Evolutionary conservation across 805 yeast species (phyloP).

Genomic region (Pichia cabralensis): DNA sequence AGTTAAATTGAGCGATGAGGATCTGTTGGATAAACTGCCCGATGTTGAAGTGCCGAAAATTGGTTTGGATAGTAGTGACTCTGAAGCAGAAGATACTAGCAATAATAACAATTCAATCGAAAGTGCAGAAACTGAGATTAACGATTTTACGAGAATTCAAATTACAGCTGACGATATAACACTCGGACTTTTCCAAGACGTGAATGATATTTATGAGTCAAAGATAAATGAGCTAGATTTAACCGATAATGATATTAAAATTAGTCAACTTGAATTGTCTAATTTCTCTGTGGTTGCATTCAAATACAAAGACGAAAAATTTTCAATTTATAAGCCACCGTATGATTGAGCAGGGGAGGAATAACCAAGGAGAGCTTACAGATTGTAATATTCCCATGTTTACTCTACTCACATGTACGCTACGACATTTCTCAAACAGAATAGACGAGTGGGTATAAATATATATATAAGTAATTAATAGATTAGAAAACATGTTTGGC

Average conservation of each 20-base stretch:
- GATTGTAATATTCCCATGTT: too few relatives aligned
- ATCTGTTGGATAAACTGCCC: conserved; percentile 23
- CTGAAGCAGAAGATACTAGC: conserved; percentile 14
- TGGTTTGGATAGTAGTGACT: conserved; percentile 3
- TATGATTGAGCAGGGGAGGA: neutral
- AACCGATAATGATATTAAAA: conserved; percentile 19
- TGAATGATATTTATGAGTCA: conserved; percentile 14
- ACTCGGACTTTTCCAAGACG: conserved; percentile 35
- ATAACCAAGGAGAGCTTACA: too few relatives aligned
- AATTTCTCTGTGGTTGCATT: conserved; percentile 37
- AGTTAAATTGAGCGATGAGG: conserved; percentile 21
- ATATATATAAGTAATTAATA: too few relatives aligned
- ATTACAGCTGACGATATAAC: conserved; percentile 21
- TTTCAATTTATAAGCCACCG: conserved; percentile 13
- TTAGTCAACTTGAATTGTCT: conserved; percentile 24
- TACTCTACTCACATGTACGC: too few relatives aligned
- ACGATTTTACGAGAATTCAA: conserved; percentile 11
- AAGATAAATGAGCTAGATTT: conserved; percentile 14
- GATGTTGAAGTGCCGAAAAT: conserved; percentile 30
- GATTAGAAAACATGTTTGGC: too few relatives aligned
- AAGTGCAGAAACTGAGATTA: conserved; percentile 8
- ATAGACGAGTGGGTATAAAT: too few relatives aligned
- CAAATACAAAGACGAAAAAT: conserved; percentile 29
- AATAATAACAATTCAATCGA: conserved; percentile 26
- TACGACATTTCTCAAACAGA: too few relatives aligned